These are phyloP conservation scores for Sphaerobolus stellatus DNA, from an alignment of 1,284 basidiomycete genomes.

Conservation along the genomic window DNA sequence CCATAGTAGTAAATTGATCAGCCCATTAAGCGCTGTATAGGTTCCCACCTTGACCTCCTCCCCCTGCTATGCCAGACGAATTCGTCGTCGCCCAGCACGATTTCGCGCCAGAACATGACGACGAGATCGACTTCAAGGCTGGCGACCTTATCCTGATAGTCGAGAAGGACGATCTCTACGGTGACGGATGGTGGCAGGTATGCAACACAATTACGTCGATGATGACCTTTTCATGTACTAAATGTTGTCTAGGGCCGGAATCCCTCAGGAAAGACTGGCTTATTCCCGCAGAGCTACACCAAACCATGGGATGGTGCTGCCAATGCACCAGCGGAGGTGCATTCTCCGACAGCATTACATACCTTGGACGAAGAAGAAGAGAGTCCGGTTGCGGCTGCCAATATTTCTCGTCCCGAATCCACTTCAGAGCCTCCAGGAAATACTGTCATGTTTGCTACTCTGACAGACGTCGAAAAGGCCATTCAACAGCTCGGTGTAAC, in stretches of 20 bases:
- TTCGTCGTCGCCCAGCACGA: conserved; percentile 82
- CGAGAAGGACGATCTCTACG: conserved; percentile 92
- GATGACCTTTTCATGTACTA: conserved; percentile 13
- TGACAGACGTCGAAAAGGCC: conserved; percentile 85
- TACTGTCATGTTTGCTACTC: conserved; percentile 74
- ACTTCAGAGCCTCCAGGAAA: conserved; percentile 30
- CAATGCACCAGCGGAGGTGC: conserved; percentile 23
- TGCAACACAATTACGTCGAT: conserved; percentile 29
- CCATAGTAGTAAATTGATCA: neutral
- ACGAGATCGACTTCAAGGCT: conserved; percentile 85
- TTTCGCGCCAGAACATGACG: conserved; percentile 89
- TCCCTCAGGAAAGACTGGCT: conserved; percentile 73
- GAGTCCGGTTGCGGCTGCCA: conserved; percentile 21
- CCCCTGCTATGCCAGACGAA: conserved; percentile 40
- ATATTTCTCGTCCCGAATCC: too few species aligned
- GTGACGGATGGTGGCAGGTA: conserved; percentile 99
- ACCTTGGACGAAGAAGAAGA: conserved; percentile 47
- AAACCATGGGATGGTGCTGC: conserved; percentile 51
- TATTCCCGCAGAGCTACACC: conserved; percentile 94
- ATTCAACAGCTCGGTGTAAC: conserved; percentile 71
- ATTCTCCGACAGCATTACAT: conserved; percentile 34
- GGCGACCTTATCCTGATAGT: conserved; percentile 89
- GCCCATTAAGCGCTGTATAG: neutral
- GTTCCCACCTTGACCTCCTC: neutral
- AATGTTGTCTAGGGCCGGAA: conserved; percentile 73